A percentile compares a stretch with the other conserved stretches of the same genome.
Evolutionary conservation across 1,139 yeast species (phyloP).

Genomic region (Chernovozyma aurita): DNA sequence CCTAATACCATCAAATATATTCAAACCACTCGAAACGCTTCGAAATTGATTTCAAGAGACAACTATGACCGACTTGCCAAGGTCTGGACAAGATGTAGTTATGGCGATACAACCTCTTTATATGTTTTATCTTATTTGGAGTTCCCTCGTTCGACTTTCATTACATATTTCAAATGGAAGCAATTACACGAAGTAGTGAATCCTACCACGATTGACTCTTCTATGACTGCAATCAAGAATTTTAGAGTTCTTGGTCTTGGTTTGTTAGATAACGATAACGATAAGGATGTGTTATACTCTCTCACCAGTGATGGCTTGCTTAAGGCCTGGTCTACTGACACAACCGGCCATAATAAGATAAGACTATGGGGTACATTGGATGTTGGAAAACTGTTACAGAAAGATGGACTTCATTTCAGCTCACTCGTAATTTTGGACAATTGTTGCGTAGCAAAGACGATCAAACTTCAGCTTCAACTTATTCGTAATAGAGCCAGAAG

Average conservation of each 20-base stretch:
- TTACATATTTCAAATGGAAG: constrained; percentile 57
- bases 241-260: constrained; percentile 33
- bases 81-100: constrained; percentile 74
- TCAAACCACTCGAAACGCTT: constrained; percentile 59
- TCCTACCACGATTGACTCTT: constrained; percentile 17
- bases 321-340: constrained; percentile 72
- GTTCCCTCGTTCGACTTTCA: constrained; percentile 49
- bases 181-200: constrained; percentile 7
- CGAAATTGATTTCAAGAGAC: constrained; percentile 58
- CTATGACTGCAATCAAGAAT: constrained; percentile 38
- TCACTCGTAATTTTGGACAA: constrained; percentile 57
- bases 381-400: constrained; percentile 22
- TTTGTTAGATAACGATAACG: constrained; percentile 25
- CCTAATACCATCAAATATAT: constrained; percentile 54
- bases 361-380: constrained; percentile 58
- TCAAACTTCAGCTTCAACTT: neutral
- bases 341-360: constrained; percentile 52
- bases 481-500: neutral
- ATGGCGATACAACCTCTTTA: constrained; percentile 58
- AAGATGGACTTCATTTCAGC: constrained; percentile 17
- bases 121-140: constrained; percentile 70
- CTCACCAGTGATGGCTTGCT: constrained; percentile 51
- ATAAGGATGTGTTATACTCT: constrained; percentile 53
- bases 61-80: constrained; percentile 63
- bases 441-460: constrained; percentile 19